Conservation (phyloP, 2,329 filamentous ascomycete genomes). For the Botrytis fragariae region DNA sequence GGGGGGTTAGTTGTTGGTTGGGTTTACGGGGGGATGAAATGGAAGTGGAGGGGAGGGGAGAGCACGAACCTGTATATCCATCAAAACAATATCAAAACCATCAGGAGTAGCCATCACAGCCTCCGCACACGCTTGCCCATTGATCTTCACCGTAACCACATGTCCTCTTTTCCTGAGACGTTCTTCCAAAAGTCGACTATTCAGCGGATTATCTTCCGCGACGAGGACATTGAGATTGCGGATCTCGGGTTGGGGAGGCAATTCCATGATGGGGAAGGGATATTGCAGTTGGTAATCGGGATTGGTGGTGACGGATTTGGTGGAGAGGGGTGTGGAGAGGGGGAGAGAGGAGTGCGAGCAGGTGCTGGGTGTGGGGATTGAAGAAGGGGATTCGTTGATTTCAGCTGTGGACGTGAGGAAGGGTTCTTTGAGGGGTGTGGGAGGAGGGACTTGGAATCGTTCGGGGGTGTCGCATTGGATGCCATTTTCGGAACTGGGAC, state of each 20-base stretch:
- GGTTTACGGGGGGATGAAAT: not conserved
- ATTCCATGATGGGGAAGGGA: conserved; percentile 19
- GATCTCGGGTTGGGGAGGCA: conserved; percentile 23
- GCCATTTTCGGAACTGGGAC: not conserved
- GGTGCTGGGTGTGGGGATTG: not conserved
- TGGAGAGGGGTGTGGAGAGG: not conserved
- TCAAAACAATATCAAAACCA: conserved; percentile 75
- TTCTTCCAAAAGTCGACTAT: conserved; percentile 78
- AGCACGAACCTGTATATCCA: conserved; percentile 81
- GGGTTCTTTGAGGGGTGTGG: not conserved
- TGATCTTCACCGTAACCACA: conserved; percentile 67
- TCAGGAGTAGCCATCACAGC: conserved; percentile 62
- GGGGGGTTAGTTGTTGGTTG: too few species aligned
- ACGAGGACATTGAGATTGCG: conserved; percentile 59
- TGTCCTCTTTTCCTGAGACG: conserved; percentile 75
- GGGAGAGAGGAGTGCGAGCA: not conserved
- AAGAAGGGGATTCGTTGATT: not conserved
- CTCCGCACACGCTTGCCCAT: conserved; percentile 79
- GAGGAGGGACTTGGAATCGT: not conserved
- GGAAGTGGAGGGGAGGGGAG: too few species aligned
- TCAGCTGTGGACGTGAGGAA: not conserved
- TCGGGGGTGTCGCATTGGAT: not conserved
- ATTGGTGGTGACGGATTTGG: conserved; percentile 14
- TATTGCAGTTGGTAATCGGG: conserved; percentile 26
- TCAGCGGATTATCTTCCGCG: conserved; percentile 86